Evolutionary conservation across 345 rosid species (phyloP), one percentile per base, ranked within the genome.

Genomic region (Gossypium rotundifolium): DNA sequence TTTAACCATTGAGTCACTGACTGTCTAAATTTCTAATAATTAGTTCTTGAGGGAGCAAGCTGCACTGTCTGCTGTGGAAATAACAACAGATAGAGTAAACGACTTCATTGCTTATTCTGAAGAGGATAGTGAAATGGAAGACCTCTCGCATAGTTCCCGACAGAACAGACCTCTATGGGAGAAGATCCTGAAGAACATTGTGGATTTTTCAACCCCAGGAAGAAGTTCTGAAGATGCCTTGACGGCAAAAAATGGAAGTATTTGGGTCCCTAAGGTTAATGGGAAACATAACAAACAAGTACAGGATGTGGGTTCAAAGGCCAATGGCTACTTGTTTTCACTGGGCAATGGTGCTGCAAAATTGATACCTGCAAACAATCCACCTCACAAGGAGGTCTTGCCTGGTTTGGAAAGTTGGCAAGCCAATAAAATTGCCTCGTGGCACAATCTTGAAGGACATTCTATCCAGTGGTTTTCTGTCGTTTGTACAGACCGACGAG

Each of bases 11-110:
- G 66, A 66, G 27, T 17, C 52, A 42, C 67, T 64, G 38, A 78
- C 74, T 51, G 74, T 69, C 48, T 33, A 74, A 66, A 17, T 18
- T 18, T 75, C 74, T 60, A 78, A 38, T 76, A 25, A 80, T 63
- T 80, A 95, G 98, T 95, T 95, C 83, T 76, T 95, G 81, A 88
- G 88, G 84, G 97, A 95, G 91, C 99, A 93, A 87, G 97, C 96
- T 79, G 90, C 86, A 20, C 82, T 84, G 54, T 91, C 91, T 81
- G 92, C 90, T 82, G 85, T 85, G 4, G 97, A 94, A 83, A 90
- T 91, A 85, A 93, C 94, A 29, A 90, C 81, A 54, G 98, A 91
- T 81, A 74, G 76, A 55, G 88, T 91, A 69, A 88, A 88, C 65
- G 87, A 95, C 73, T 92, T 91, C 62, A 76, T 88, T 70, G 89